Base-by-base conservation (phyloP, 352 stramenopile species). In the Halophytophthora polymorphica region DNA sequence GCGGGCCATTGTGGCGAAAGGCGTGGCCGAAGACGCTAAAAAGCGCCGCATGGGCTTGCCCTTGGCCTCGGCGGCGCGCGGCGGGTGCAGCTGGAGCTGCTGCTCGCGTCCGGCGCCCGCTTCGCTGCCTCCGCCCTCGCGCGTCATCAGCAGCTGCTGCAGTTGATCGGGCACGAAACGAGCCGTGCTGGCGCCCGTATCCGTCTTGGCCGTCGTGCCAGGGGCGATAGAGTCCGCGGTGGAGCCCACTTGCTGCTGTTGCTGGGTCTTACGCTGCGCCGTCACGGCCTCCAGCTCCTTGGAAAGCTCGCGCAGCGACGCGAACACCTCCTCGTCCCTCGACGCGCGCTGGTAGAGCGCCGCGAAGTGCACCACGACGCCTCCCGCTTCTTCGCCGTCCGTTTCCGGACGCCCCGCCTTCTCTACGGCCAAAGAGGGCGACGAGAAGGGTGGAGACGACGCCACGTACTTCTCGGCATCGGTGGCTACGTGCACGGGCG, bases 41-140 rank as follows among this genome's bases (percentile, higher is more conserved):
- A 86, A 93, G 47, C 83, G 83, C 6, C 73, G 62, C 74, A 89
- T 89, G 13, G 83, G 74, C 55, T 89, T 91, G 13, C 83, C 83
- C 47, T 90, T 77, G 37, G 60, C 39, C 46, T 81, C 60, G 13
- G 58, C 47, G 15, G 61, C 53, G 34, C 61, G 49, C 6, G 51
- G 53, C 34, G 33, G 56, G 33, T 69, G 64, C 13, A 66, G 56
- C n/a, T 67, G 64, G 43, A 76, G 53, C 3, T 56, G 45, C 18
- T 82, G 58, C 55, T 88, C 78, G 36, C 68, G 81, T n/a, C 61
- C 53, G 3, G 64, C 49, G 7, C 66, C 56, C 15, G 61, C 71
- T 28, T 73, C 56, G 2, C 67, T 61, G 6, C 59, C 61, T 37
- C 55, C 53, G 23, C 51, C 73, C 48, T 88, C 77, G 40, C 61